Percentiles rank a stretch among this genome's conserved stretches.
phyloP scores from a whole-genome alignment of 2,329 filamentous ascomycete species.

The Epichloe hybrida region DNA sequence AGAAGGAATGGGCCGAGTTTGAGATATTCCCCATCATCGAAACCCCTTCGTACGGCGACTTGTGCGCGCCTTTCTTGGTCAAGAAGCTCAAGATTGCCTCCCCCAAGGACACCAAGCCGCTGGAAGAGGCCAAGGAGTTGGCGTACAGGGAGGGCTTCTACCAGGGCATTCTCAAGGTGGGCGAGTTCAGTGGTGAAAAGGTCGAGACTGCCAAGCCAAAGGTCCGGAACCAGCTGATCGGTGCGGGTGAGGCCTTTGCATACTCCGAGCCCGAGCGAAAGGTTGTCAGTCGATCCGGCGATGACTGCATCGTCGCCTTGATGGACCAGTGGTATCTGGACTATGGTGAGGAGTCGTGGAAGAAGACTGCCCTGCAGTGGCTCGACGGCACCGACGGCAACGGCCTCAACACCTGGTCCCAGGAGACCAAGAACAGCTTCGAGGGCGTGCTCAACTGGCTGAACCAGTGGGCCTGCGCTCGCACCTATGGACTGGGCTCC shows the following conservation, averaged over 20 bases:
- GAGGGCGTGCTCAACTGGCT: constrained; percentile 83
- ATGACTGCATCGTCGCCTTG: constrained; percentile 84
- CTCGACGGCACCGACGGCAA: constrained; percentile 53
- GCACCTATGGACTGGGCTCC: constrained; percentile 83
- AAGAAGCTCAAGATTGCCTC: constrained; percentile 94
- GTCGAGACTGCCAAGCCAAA: constrained; percentile 81
- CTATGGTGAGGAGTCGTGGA: constrained; percentile 87
- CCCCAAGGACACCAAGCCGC: constrained; percentile 85
- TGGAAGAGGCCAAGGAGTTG: constrained; percentile 87
- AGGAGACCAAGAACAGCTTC: constrained; percentile 67
- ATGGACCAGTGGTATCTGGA: constrained; percentile 98
- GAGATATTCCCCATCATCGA: constrained; percentile 83
- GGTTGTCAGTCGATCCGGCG: constrained; percentile 78
- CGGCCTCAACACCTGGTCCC: constrained; percentile 66
- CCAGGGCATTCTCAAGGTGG: constrained; percentile 78
- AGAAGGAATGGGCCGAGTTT: constrained; percentile 90
- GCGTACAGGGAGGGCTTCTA: constrained; percentile 98
- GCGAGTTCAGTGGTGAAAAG: constrained; percentile 75
- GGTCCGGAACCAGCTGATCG: constrained; percentile 64
- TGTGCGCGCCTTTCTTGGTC: constrained; percentile 70
- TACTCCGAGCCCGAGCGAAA: constrained; percentile 89
- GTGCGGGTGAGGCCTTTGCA: constrained; percentile 67
- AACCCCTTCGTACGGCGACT: constrained; percentile 75
- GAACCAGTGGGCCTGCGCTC: constrained; percentile 87
- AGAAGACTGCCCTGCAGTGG: constrained; percentile 57